Percentiles rank a stretch among this genome's conserved stretches.
Conservation (phyloP, 352 stramenopile genomes). For the Thalassiosira delicatula region DNA sequence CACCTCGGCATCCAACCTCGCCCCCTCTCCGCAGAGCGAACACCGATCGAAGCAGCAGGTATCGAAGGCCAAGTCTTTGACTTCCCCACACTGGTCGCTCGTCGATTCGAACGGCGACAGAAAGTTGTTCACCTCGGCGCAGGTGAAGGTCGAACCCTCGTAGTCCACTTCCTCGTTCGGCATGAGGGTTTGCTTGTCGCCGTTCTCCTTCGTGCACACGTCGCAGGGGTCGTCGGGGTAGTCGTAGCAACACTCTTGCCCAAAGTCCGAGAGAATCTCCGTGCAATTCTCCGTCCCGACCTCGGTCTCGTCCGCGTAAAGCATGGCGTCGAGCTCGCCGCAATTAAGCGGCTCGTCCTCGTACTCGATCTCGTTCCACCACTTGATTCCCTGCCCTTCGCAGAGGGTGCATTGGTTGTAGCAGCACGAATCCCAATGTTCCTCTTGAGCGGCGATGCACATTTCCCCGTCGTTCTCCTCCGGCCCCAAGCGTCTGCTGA, state of each 20-base stretch:
- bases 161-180: constrained; percentile 63
- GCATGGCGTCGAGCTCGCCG: constrained; percentile 55
- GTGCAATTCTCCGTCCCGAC: constrained; percentile 50
- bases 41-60: constrained; percentile 67
- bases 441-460: constrained; percentile 49
- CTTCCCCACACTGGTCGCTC: constrained; percentile 56
- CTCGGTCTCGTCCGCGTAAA: constrained; percentile 57
- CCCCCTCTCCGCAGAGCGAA: constrained; percentile 61
- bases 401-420: constrained; percentile 70
- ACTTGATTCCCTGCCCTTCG: constrained; percentile 62
- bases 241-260: constrained; percentile 58
- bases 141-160: constrained; percentile 59
- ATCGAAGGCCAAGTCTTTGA: constrained; percentile 35
- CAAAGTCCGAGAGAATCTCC: constrained; percentile 41
- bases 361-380: constrained; percentile 66
- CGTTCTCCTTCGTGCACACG: constrained; percentile 51
- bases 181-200: constrained; percentile 58
- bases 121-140: constrained; percentile 70
- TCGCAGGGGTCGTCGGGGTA: constrained; percentile 63
- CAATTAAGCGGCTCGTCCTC: constrained; percentile 60
- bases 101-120: constrained; percentile 59
- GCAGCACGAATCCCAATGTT: constrained; percentile 62
- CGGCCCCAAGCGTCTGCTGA: constrained; percentile 56
- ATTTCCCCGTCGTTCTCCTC: constrained; percentile 53
- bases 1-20: constrained; percentile 58